Conservation (phyloP, 1,284 basidiomycete genomes). For the Apiotrichum siamense region DNA sequence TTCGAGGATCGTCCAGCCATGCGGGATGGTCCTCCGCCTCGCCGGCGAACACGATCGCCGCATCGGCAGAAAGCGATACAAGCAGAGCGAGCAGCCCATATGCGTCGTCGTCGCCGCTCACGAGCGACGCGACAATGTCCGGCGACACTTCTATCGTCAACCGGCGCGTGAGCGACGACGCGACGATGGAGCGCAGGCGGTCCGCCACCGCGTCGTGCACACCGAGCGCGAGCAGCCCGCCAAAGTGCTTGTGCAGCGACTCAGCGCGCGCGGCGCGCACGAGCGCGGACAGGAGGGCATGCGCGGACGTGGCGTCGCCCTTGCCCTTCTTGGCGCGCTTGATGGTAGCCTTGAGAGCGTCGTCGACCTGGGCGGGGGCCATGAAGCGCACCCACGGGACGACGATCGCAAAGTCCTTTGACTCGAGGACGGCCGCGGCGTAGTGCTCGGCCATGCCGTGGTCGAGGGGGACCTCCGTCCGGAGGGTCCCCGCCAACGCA, state of each 20-base stretch:
- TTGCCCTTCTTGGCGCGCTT: conserved; percentile 7
- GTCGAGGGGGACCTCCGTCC: conserved; percentile 9
- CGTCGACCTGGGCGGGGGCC: conserved; percentile 11
- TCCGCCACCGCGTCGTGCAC: conserved; percentile 6
- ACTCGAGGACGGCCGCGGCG: conserved; percentile 16
- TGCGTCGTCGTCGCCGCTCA: conserved; percentile 11
- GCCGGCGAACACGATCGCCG: conserved; percentile 7
- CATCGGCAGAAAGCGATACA: conserved; percentile 5
- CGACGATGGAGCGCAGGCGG: conserved; percentile 1
- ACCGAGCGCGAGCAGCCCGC: conserved; percentile 5
- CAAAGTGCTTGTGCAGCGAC: conserved; percentile 5
- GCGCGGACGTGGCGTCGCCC: not conserved
- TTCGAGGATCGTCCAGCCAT: conserved; percentile 12
- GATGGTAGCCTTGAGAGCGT: conserved; percentile 1
- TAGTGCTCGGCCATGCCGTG: conserved; percentile 23
- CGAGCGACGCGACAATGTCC: conserved; percentile 12
- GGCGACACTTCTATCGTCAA: conserved; percentile 13
- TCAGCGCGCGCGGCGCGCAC: conserved; percentile 1
- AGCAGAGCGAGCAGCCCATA: conserved; percentile 17
- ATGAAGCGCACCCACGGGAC: conserved; percentile 34
- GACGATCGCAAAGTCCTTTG: conserved; percentile 19
- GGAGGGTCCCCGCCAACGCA: not conserved
- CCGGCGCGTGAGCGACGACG: conserved; percentile 6
- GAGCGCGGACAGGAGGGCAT: conserved; percentile 3
- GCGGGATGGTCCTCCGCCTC: conserved; percentile 6